Base-by-base conservation (phyloP, 2,329 filamentous ascomycete genomes). In the Cadophora malorum region DNA sequence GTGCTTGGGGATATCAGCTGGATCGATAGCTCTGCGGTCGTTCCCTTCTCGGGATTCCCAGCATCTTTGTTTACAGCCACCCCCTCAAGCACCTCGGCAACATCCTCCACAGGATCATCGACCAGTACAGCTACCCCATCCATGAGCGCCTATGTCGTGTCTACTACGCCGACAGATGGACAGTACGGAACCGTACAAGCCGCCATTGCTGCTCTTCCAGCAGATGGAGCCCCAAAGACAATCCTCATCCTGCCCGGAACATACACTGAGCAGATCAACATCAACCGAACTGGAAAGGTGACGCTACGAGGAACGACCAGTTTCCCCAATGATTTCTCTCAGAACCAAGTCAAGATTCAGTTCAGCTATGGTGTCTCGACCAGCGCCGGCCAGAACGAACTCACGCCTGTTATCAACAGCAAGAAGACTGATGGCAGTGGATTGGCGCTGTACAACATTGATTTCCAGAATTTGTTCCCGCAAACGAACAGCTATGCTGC, bases 401-500 rank as follows among this genome's bases (percentile, higher is more conserved):
- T 77, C 53, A 84, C 82, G 0, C 81, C 82, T 0, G 77, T 83
- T 10, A 77, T 84, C 53, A 79, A 82, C 69, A 78, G 78, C 62
- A 83, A 83, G 75, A 83, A 82, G 64, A 80, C 76, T 0, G 74
- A 76, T 41, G 71, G 72, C 16, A 74, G 70, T 67, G 68, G 68
- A 33, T 65, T 75, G 9, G 73, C 77, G 63, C 61, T 78, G 33
- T 88, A 87, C 79, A 88, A 87, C 73, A 81, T 88, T 78, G 86
- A 87, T 74, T 76, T 86, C 0, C 79, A 79, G 33, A 85, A 85
- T 50, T 77, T 80, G 14, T 75, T 80, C 63, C 14, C 60, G 12
- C 83, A 86, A 68, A 75, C 75, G 38, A 79, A 78, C 52, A 76
- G 77, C 3, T 80, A 76, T 62, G 79, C 80, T 63, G 84, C 81